These are phyloP conservation scores for Curvularia hawaiiensis DNA, from an alignment of 2,329 filamentous ascomycete genomes.

Conservation along the genomic window DNA sequence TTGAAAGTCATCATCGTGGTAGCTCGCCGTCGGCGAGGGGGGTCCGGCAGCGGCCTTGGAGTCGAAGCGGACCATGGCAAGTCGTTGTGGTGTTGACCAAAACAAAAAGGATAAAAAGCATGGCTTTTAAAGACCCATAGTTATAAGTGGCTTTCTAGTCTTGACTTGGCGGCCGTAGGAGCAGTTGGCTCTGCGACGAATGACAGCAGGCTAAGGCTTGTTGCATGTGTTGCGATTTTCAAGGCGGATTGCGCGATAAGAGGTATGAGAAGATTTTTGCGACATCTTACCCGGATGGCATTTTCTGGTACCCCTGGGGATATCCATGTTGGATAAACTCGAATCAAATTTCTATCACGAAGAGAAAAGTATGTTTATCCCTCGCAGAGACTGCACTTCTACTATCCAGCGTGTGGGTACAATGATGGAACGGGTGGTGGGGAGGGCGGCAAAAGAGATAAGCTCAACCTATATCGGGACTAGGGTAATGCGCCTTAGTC, in stretches of 20 bases:
- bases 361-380: background rate
- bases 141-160: slow-evolving; percentile 17
- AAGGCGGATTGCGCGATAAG: slow-evolving; percentile 19
- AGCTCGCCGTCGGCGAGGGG: slow-evolving; percentile 26
- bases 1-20: slow-evolving; percentile 36
- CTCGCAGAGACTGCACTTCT: background rate
- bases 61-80: slow-evolving; percentile 29
- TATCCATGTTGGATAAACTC: background rate
- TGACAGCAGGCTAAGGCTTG: slow-evolving; percentile 7
- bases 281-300: background rate
- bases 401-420: background rate
- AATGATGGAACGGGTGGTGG: slow-evolving; percentile 7
- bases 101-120: background rate
- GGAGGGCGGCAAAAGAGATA: slow-evolving; percentile 5
- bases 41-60: slow-evolving; percentile 23
- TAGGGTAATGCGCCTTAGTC: slow-evolving; percentile 1
- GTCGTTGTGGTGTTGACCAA: background rate
- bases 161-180: slow-evolving; percentile 20
- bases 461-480: slow-evolving; percentile 2
- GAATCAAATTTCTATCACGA: background rate
- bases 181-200: slow-evolving; percentile 4
- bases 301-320: background rate
- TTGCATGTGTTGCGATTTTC: slow-evolving; percentile 22
- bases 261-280: background rate
- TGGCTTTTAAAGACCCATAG: slow-evolving; percentile 2